These are phyloP conservation scores for Claviceps lovelessii DNA, from an alignment of 2,329 filamentous ascomycete species.

Conservation along the genomic window DNA sequence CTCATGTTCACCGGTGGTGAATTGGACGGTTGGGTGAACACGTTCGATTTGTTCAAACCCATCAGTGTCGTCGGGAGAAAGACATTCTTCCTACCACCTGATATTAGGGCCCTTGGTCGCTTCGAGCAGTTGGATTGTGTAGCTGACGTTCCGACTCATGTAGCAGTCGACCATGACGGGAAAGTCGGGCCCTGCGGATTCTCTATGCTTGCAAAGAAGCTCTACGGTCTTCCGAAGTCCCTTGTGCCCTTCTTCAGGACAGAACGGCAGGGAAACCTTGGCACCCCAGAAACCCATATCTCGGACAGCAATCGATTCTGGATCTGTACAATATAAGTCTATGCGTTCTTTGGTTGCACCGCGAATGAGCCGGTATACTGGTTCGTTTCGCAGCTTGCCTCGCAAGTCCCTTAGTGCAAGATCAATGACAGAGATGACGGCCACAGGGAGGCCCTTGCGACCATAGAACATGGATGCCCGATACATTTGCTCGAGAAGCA, in stretches of 20 bases:
- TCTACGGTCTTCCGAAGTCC: conserved; percentile 82
- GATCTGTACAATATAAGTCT: conserved; percentile 90
- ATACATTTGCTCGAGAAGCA: conserved; percentile 95
- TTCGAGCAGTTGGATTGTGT: conserved; percentile 83
- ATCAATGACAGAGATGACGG: conserved; percentile 89
- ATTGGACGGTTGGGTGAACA: conserved; percentile 79
- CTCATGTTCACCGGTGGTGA: conserved; percentile 92
- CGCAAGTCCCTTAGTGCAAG: conserved; percentile 85
- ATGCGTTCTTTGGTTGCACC: conserved; percentile 73
- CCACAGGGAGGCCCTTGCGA: conserved; percentile 77
- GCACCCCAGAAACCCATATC: conserved; percentile 80
- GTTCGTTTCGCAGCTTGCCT: conserved; percentile 81
- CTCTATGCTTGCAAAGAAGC: conserved; percentile 72
- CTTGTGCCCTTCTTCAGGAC: conserved; percentile 69
- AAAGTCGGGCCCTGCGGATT: conserved; percentile 76
- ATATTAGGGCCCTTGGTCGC: conserved; percentile 72
- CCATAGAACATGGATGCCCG: conserved; percentile 92
- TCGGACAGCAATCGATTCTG: conserved; percentile 66
- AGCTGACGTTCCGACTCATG: conserved; percentile 86
- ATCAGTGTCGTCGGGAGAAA: conserved; percentile 83
- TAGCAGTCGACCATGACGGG: conserved; percentile 94
- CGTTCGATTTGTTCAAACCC: conserved; percentile 82
- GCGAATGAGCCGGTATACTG: conserved; percentile 87
- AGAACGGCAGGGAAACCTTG: conserved; percentile 82
- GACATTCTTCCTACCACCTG: conserved; percentile 95